These are phyloP conservation scores for Chlorencoelia australis DNA, from an alignment of 2,329 filamentous ascomycete genomes.

Conservation along the genomic window DNA sequence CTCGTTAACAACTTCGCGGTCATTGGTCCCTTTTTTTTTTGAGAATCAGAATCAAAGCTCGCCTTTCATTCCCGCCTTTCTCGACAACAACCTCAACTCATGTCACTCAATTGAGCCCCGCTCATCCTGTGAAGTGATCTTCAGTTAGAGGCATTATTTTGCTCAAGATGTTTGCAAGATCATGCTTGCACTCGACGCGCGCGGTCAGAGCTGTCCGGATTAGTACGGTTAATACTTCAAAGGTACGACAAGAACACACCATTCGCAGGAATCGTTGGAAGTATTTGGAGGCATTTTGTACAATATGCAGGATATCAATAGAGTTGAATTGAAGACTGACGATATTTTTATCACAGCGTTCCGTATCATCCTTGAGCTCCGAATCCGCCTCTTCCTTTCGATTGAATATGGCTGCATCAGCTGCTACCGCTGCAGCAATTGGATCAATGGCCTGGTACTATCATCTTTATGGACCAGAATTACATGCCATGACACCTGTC, in stretches of 20 bases:
- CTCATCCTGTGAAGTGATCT: slow-evolving; percentile 21
- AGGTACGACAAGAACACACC: slow-evolving; percentile 59
- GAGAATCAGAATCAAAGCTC: too few species aligned
- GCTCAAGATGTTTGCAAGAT: slow-evolving; percentile 82
- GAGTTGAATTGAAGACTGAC: slow-evolving; percentile 30
- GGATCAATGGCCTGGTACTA: slow-evolving; percentile 96
- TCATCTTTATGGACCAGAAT: slow-evolving; percentile 83
- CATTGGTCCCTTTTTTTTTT: too few species aligned
- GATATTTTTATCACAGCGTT: slow-evolving; percentile 40
- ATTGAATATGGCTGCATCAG: slow-evolving; percentile 77
- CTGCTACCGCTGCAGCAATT: slow-evolving; percentile 76
- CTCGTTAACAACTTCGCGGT: too few species aligned
- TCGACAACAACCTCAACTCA: slow-evolving; percentile 18
- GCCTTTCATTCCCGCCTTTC: too few species aligned
- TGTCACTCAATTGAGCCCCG: slow-evolving; percentile 24
- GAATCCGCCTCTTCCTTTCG: slow-evolving; percentile 65
- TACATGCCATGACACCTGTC: slow-evolving; percentile 80
- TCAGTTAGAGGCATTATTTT: slow-evolving; percentile 24
- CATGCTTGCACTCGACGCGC: slow-evolving; percentile 81
- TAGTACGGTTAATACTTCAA: slow-evolving; percentile 60
- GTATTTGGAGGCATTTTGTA: background rate
- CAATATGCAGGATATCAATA: background rate
- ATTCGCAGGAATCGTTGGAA: slow-evolving; percentile 27
- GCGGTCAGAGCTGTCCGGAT: slow-evolving; percentile 69
- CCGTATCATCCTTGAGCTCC: slow-evolving; percentile 53